Base-by-base conservation (phyloP, 2,329 filamentous ascomycete genomes). In the Gnomoniopsis sp. region DNA sequence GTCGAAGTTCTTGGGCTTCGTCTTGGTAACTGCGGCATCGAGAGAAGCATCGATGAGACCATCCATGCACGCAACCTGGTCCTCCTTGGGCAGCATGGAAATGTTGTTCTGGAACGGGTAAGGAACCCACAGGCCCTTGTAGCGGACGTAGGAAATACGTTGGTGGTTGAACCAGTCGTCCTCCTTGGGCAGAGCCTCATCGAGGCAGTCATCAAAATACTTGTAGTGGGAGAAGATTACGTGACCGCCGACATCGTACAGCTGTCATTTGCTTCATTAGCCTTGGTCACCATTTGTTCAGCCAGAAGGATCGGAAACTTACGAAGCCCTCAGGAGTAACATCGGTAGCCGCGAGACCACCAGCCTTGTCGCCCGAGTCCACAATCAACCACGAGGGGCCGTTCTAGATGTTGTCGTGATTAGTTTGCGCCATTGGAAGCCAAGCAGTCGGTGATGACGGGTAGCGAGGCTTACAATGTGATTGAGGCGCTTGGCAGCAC, bases 41-140 rank as follows among this genome's bases (percentile, higher is more conserved):
- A 98, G 76, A 60, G 95, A 90, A 63, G 95, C 90, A 74, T 99
- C 93, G 67, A 99, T 97, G 81, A 99, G 87, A 65, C 93, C 93
- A 67, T 98, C 91, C 70, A 99, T 88, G 75, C 91, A 96, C 72
- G 85, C 88, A 66, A 97, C 92, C 80, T 99, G 93, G 71, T 99
- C 95, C 66, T 97, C 91, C 83, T 97, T 96, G 75, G 91, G 90
- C 71, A 99, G 80, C 88, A 97, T 93, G 70, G 95, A 96, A 74
- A 99, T 93, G 83, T 99, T 99, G 87, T 98, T 99, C 82, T 99
- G 95, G 88, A 99, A 97, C 65, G 95, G 95, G 79, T 99, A 99
- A 55, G 95, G 93, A 59, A 99, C 95, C 95, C 95, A 99, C 72
- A 91, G 84, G 66, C 84, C 83, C 87, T 96, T 93, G 88, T 92